A percentile compares a stretch with the other conserved stretches of the same genome.
Evolutionary conservation across 148 eudicot genomes (phyloP).

Genomic region (Amaranthus palmeri): DNA sequence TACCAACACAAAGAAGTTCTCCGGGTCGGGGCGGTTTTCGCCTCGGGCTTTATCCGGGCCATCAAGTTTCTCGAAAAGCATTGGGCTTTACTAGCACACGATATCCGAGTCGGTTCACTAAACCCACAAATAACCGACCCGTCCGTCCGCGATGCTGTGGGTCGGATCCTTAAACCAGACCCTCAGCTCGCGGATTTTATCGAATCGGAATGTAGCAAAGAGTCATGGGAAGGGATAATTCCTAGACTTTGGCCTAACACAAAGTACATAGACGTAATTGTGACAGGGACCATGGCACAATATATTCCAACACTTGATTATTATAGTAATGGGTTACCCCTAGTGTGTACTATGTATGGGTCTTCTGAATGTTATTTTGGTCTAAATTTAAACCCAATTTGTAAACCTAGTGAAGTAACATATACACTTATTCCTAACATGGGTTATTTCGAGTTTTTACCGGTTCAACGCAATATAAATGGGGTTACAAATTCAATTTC

Average conservation of each 20-base stretch:
- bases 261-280: constrained; percentile 74
- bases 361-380: constrained; percentile 85
- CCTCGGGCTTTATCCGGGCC: constrained; percentile 89
- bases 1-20: constrained; percentile 54
- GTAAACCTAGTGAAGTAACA: constrained; percentile 65
- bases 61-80: constrained; percentile 61
- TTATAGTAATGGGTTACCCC: constrained; percentile 65
- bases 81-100: constrained; percentile 42
- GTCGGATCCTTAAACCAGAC: constrained; percentile 47
- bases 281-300: constrained; percentile 84
- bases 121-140: constrained; percentile 52
- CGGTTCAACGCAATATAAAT: constrained; percentile 43
- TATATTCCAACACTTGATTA: constrained; percentile 68
- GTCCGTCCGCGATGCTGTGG: constrained; percentile 41
- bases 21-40: constrained; percentile 79
- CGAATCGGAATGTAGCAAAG: constrained; percentile 42
- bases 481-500: constrained; percentile 39
- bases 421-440: constrained; percentile 71
- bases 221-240: constrained; percentile 64
- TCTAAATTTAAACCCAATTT: constrained; percentile 65
- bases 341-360: constrained; percentile 80
- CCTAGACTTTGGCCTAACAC: constrained; percentile 77
- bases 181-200: constrained; percentile 56
- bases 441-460: constrained; percentile 77
- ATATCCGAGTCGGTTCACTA: constrained; percentile 48